phyloP scores from a whole-genome alignment of 2,329 filamentous ascomycete species.

The Tolypocladium capitatum region DNA sequence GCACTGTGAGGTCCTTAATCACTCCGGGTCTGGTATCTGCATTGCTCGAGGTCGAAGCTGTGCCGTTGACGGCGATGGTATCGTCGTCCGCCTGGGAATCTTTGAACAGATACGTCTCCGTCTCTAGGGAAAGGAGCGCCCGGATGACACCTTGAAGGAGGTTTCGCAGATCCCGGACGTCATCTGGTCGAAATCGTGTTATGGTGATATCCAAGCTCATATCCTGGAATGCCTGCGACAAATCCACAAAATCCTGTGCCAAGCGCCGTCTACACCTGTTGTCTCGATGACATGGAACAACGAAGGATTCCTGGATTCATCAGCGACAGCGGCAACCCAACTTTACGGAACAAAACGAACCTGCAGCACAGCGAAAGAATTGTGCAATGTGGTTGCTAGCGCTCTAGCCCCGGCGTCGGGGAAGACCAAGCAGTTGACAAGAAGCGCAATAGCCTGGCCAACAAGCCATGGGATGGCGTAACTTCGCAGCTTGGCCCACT shows the following conservation, averaged over 20 bases:
- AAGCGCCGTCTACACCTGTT: conserved; percentile 27
- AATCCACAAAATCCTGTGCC: conserved; percentile 37
- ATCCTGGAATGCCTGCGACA: conserved; percentile 43
- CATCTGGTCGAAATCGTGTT: conserved; percentile 35
- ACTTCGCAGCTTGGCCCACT: conserved; percentile 35
- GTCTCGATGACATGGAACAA: conserved; percentile 16
- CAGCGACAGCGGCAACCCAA: background rate
- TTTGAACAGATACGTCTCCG: conserved; percentile 33
- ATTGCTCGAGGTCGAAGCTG: conserved; percentile 1
- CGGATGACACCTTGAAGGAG: conserved; percentile 41
- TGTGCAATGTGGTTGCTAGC: conserved; percentile 32
- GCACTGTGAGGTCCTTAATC: conserved; percentile 23
- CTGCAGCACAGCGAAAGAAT: conserved; percentile 33
- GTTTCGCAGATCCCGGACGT: conserved; percentile 38
- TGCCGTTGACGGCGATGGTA: conserved; percentile 5
- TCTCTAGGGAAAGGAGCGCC: conserved; percentile 36
- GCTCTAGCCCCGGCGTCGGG: conserved; percentile 43
- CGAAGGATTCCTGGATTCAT: conserved; percentile 15
- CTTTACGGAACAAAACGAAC: conserved; percentile 12
- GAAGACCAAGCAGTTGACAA: conserved; percentile 32
- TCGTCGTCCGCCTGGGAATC: conserved; percentile 7
- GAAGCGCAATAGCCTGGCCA: conserved; percentile 38
- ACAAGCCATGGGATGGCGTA: conserved; percentile 43
- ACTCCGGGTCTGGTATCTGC: conserved; percentile 11
- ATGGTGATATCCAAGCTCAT: conserved; percentile 43